Conservation (phyloP, 1,139 yeast species). For the Candida glucosophila region DNA sequence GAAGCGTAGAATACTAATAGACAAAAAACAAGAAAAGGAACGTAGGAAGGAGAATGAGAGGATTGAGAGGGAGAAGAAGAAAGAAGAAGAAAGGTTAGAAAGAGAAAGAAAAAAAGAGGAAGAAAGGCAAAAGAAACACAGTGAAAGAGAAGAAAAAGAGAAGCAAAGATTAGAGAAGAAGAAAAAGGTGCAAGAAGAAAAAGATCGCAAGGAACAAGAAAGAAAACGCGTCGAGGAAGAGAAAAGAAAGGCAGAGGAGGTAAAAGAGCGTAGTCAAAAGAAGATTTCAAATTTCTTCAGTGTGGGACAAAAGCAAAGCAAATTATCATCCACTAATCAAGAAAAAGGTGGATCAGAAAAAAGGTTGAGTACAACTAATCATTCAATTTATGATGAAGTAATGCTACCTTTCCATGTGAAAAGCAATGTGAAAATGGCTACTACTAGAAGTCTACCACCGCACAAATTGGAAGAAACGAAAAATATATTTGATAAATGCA, state of each 20-base stretch:
- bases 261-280: slow-evolving; percentile 36
- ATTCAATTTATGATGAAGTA: slow-evolving; percentile 22
- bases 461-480: no score
- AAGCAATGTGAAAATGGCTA: slow-evolving; percentile 22
- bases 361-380: no score
- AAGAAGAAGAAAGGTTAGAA: slow-evolving; percentile 20
- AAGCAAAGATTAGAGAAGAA: slow-evolving; percentile 17
- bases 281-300: slow-evolving; percentile 52
- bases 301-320: slow-evolving; percentile 9
- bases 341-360: slow-evolving; percentile 1
- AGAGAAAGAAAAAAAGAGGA: slow-evolving; percentile 20
- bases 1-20: no score
- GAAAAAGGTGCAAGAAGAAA: slow-evolving; percentile 18
- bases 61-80: no score
- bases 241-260: slow-evolving; percentile 19
- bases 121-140: slow-evolving; percentile 11
- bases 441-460: no score
- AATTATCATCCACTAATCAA: slow-evolving; percentile 3
- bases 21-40: no score
- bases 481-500: no score
- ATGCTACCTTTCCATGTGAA: slow-evolving; percentile 49
- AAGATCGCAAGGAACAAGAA: slow-evolving; percentile 13
- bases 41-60: no score
- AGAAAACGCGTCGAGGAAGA: slow-evolving; percentile 16
- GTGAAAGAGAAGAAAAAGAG: slow-evolving; percentile 13